A percentile compares a stretch with the other conserved stretches of the same genome.
Evolutionary conservation across 1,284 basidiomycete genomes (phyloP).

Genomic region (Pseudozyma thailandica): DNA sequence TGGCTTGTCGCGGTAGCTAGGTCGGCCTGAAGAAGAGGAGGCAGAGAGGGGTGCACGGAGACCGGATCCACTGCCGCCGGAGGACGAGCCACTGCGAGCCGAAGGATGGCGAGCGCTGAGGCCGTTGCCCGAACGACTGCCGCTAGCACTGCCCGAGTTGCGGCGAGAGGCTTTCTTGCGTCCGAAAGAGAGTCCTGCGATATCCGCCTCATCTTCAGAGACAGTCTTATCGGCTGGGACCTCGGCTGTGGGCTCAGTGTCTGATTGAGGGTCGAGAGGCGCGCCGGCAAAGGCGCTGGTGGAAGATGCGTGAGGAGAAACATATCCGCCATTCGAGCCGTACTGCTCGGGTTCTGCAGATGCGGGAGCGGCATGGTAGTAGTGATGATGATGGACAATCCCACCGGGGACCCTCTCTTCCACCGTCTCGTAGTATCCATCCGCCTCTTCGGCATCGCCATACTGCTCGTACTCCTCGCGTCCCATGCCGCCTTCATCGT

Average conservation of each 20-base stretch:
- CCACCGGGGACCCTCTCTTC: slow-evolving; percentile 36
- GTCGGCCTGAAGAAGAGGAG: slow-evolving; percentile 16
- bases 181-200: slow-evolving; percentile 55
- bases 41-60: slow-evolving; percentile 2
- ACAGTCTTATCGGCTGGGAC: slow-evolving; percentile 16
- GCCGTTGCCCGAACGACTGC: slow-evolving; percentile 27
- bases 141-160: slow-evolving; percentile 21
- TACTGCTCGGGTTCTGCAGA: slow-evolving; percentile 10
- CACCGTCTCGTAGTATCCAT: slow-evolving; percentile 28
- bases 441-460: slow-evolving; percentile 35
- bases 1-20: slow-evolving; percentile 51
- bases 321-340: neutral
- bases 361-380: slow-evolving; percentile 46
- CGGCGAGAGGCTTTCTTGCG: slow-evolving; percentile 27
- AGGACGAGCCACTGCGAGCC: slow-evolving; percentile 19
- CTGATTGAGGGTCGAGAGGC: neutral
- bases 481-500: neutral
- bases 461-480: slow-evolving; percentile 29
- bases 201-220: slow-evolving; percentile 60
- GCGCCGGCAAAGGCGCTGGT: neutral
- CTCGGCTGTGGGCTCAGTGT: neutral
- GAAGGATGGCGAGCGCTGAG: slow-evolving; percentile 7
- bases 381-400: slow-evolving; percentile 60
- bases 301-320: neutral
- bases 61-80: slow-evolving; percentile 28